phyloP scores from a whole-genome alignment of 441 rosid species.

The Iberis amara region DNA sequence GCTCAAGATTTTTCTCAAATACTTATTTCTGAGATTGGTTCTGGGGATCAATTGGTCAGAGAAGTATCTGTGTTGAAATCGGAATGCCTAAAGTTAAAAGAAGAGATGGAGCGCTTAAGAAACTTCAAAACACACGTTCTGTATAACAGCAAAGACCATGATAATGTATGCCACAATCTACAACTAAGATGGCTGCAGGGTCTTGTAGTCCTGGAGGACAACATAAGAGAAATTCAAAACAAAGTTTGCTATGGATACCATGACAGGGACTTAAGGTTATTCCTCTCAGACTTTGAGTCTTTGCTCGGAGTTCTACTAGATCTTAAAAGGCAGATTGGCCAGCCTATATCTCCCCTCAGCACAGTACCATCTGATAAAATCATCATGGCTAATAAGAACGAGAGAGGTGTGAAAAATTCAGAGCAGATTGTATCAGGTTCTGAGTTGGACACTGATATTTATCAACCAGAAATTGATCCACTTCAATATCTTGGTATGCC shows the following conservation, averaged over 20 bases:
- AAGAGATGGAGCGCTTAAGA: slow-evolving; percentile 54
- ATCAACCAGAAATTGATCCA: slow-evolving; percentile 70
- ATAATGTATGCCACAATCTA: slow-evolving; percentile 41
- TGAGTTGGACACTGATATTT: slow-evolving; percentile 58
- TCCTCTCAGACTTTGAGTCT: slow-evolving; percentile 62
- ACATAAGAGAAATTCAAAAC: slow-evolving; percentile 62
- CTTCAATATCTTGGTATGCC: slow-evolving; percentile 65
- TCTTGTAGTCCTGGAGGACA: slow-evolving; percentile 64
- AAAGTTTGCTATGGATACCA: slow-evolving; percentile 60
- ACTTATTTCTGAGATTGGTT: slow-evolving; percentile 78
- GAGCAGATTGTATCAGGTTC: slow-evolving; percentile 41
- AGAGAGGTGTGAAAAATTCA: slow-evolving; percentile 37
- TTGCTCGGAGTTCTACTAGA: slow-evolving; percentile 58
- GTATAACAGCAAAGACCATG: slow-evolving; percentile 35
- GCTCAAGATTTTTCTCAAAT: slow-evolving; percentile 62
- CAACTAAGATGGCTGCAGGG: slow-evolving; percentile 66
- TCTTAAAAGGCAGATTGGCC: slow-evolving; percentile 66
- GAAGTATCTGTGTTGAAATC: slow-evolving; percentile 77
- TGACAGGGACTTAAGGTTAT: slow-evolving; percentile 56
- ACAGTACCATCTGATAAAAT: slow-evolving; percentile 39
- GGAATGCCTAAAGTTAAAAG: slow-evolving; percentile 71
- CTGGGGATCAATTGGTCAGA: slow-evolving; percentile 68
- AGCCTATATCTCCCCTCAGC: slow-evolving; percentile 27
- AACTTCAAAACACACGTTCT: slow-evolving; percentile 37
- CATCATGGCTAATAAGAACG: slow-evolving; percentile 35